phyloP scores from a whole-genome alignment of 1,284 basidiomycete genomes.

The Peniophora sp. region DNA sequence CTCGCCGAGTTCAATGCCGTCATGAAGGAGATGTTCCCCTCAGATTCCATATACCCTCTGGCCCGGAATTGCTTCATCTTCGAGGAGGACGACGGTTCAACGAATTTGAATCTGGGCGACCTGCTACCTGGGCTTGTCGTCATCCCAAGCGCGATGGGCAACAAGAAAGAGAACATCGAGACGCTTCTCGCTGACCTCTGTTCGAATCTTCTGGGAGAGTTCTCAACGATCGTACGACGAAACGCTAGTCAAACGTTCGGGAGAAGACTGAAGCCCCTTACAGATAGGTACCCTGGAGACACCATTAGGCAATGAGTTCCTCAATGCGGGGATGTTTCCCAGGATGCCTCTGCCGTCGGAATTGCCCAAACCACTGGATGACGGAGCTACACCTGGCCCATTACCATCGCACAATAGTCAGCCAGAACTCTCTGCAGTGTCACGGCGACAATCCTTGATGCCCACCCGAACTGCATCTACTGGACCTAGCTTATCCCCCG shows the following conservation, averaged over 20 bases:
- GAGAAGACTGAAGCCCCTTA: conserved; percentile 1
- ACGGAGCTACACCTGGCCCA: conserved; percentile 32
- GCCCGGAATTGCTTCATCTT: conserved; percentile 75
- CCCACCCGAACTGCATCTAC: conserved; percentile 44
- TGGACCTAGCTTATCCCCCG: conserved; percentile 21
- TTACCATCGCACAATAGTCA: conserved; percentile 46
- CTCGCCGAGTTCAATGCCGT: conserved; percentile 58
- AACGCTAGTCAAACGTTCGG: conserved; percentile 13
- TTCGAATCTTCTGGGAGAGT: conserved; percentile 76
- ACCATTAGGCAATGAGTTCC: conserved; percentile 67
- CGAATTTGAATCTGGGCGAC: conserved; percentile 48
- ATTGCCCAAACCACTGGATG: conserved; percentile 42
- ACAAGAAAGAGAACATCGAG: conserved; percentile 76
- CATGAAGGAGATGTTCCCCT: conserved; percentile 55
- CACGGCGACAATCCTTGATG: conserved; percentile 27
- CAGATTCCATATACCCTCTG: conserved; percentile 64
- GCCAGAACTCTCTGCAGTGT: conserved; percentile 39
- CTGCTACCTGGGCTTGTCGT: conserved; percentile 57
- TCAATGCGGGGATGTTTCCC: conserved; percentile 60
- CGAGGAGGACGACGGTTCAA: conserved; percentile 57
- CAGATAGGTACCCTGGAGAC: conserved; percentile 62
- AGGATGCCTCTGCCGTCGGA: conserved; percentile 50
- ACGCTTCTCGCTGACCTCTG: conserved; percentile 83
- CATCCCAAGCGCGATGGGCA: conserved; percentile 73
- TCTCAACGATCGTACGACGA: conserved; percentile 63